Base-by-base conservation (phyloP, 2,329 filamentous ascomycete species). In the Achaetomium macrosporum region DNA sequence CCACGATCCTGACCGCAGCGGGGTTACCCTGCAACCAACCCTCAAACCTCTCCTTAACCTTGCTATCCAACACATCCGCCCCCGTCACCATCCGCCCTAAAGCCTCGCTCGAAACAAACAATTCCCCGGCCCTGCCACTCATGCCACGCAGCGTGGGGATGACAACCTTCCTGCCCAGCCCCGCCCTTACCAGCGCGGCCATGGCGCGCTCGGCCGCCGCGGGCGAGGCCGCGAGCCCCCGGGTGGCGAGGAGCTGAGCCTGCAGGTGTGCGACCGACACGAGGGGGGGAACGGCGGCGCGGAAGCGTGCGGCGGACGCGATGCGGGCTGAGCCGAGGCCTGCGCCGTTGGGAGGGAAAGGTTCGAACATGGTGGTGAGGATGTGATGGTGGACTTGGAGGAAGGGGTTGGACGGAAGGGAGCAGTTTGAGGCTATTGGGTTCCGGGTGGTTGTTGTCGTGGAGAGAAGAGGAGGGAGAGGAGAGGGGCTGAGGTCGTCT, bases 181-280 rank as follows among this genome's bases (percentile, higher is more conserved):
- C 84, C 11, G 71, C 72, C 12, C 74, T 71, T 16, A 78, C 67
- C 35, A 89, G 72, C 60, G 82, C 76, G 3, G 79, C 83, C 17
- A 87, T 74, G 64, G 88, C 85, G 42, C 86, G 74, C 67, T 90
- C 86, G 1, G 82, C 81, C 1, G 71, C 73, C 0, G 85, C 87
- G 1, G 85, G 80, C 10, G 51, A 48, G n/a, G 12, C 1, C 2
- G 79, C 82, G 12, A 25, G 25, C 4, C 13, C 20, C 2, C 10
- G 69, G 6, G 31, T 17, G 10, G 19, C 49, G 69, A 31, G 29
- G 42, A 86, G 73, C 2, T 89, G 68, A 1, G 84, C 78, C 56
- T 85, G 79, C 7, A 90, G 66, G 64, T 90, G 86, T 1, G 82
- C 78, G 17, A 83, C 67, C 0, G 82, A 85, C 5, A 86, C 81